These are phyloP conservation scores for Ceratocystis destructans DNA, from an alignment of 2,329 filamentous ascomycete genomes.

Conservation along the genomic window DNA sequence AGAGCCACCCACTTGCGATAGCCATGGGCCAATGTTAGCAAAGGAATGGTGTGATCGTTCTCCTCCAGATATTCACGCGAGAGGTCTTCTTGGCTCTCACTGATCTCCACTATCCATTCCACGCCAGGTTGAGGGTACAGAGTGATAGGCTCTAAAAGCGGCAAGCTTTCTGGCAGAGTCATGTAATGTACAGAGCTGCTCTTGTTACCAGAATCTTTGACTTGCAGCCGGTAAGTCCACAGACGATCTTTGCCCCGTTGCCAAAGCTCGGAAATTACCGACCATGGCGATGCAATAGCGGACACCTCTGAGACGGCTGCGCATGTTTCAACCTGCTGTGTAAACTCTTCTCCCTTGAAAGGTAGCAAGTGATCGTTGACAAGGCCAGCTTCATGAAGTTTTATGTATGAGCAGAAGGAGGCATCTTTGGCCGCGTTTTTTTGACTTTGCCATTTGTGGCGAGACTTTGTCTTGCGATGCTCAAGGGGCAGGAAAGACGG, in stretches of 20 bases:
- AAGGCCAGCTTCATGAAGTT: conserved; percentile 54
- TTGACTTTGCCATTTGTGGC: conserved; percentile 52
- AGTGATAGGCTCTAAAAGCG: conserved; percentile 27
- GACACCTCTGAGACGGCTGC: conserved; percentile 27
- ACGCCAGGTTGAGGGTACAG: conserved; percentile 30
- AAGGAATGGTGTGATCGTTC: conserved; percentile 23
- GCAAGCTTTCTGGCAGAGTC: conserved; percentile 32
- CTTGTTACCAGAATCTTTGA: conserved; percentile 26
- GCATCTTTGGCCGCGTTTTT: conserved; percentile 65
- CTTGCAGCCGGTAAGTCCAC: conserved; percentile 25
- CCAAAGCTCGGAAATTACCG: conserved; percentile 33
- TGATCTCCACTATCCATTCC: conserved; percentile 29
- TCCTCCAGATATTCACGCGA: conserved; percentile 20
- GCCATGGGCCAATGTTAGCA: conserved; percentile 12
- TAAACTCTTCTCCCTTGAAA: conserved; percentile 31
- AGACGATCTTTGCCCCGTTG: conserved; percentile 15
- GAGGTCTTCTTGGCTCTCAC: not conserved
- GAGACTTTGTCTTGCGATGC: conserved; percentile 41
- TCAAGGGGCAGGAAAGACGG: conserved; percentile 54
- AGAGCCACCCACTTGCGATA: not conserved
- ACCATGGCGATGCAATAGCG: conserved; percentile 36
- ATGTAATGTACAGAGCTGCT: conserved; percentile 30
- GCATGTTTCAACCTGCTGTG: conserved; percentile 28
- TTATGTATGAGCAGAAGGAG: conserved; percentile 64
- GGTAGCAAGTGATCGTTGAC: conserved; percentile 71